Evolutionary conservation across 352 stramenopile genomes (phyloP), one percentile per base, ranked within the genome.

Genomic region (Aphanomyces stellatus): DNA sequence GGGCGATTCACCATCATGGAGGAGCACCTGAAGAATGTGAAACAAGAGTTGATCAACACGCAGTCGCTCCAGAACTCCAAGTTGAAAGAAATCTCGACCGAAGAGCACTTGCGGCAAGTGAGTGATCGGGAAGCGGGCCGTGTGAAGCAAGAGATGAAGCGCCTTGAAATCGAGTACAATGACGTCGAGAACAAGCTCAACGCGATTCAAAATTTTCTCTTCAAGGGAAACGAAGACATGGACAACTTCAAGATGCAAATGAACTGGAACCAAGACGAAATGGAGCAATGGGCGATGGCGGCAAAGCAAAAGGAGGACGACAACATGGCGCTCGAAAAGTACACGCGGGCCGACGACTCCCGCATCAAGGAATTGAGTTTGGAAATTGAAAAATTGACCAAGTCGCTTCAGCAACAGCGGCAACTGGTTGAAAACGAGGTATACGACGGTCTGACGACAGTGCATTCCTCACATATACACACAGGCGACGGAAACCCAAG

Each of bases 241-340:
- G 95, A 98, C 73, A 82, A 88, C 63, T 98, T 98, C 69, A 98
- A 97, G 74, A 76, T 97, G 24, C 84, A 97, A 81, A 98, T 98
- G 88, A 98, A 98, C 78, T 98, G 91, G 91, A 99, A 98, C 75
- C 96, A 98, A 71, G 94, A 98, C 65, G 93, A 99, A 71, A 91
- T 99, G 69, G 93, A 99, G 77, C 93, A 98, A 77, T 98, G 96
- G 96, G 84, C 92, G 6, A 85, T 97, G 70, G 93, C 96, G 27
- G 88, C 91, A 22, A 92, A 92, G 68, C 96, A 98, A 69, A 98
- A 98, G 62, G 96, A 98, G 65, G 94, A 98, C 48, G 95, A 99
- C 73, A 87, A 90, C 31, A 72, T 97, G 40, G 88, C 91, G 37
- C 77, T 98, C 15, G 87, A 98, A 73, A 86, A 91, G 33, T 99